phyloP scores from a whole-genome alignment of 169 alveolate genomes.

The Eimeria acervulina region DNA sequence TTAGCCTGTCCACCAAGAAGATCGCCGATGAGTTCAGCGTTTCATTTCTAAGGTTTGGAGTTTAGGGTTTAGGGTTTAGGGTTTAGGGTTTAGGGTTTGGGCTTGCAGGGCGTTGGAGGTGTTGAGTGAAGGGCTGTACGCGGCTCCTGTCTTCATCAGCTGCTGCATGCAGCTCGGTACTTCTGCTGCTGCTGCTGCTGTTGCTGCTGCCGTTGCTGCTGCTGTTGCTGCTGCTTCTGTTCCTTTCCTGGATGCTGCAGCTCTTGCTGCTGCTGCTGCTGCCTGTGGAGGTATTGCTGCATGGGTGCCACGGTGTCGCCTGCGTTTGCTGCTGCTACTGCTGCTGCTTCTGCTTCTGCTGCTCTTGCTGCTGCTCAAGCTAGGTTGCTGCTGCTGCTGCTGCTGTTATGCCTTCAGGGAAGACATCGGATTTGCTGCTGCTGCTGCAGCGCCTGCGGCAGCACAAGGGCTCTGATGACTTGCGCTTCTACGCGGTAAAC shows the following conservation, averaged over 20 bases:
- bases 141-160: constrained; percentile 27
- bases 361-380: too few relatives aligned
- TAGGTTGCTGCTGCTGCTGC: too few relatives aligned
- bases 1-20: too few relatives aligned
- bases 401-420: not conserved
- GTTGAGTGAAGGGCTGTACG: constrained; percentile 21
- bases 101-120: constrained; percentile 40
- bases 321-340: too few relatives aligned
- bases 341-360: too few relatives aligned
- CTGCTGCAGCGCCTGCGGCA: constrained; percentile 1
- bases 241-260: too few relatives aligned
- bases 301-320: too few relatives aligned
- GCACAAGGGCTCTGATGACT: not conserved
- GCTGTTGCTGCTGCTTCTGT: not conserved
- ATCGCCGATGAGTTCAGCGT: too few relatives aligned
- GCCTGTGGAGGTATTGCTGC: too few relatives aligned
- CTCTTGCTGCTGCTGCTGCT: too few relatives aligned
- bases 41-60: not conserved
- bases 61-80: constrained; percentile 20
- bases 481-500: too few relatives aligned
- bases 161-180: constrained; percentile 37
- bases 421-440: not conserved
- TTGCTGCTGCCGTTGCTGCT: too few relatives aligned
- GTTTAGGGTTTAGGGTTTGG: constrained; percentile 13
- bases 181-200: constrained; percentile 43